Percentiles rank a stretch among this genome's conserved stretches.
Evolutionary conservation across 768 basidiomycete genomes (phyloP).

Genomic region (Mycena leptocephala): DNA sequence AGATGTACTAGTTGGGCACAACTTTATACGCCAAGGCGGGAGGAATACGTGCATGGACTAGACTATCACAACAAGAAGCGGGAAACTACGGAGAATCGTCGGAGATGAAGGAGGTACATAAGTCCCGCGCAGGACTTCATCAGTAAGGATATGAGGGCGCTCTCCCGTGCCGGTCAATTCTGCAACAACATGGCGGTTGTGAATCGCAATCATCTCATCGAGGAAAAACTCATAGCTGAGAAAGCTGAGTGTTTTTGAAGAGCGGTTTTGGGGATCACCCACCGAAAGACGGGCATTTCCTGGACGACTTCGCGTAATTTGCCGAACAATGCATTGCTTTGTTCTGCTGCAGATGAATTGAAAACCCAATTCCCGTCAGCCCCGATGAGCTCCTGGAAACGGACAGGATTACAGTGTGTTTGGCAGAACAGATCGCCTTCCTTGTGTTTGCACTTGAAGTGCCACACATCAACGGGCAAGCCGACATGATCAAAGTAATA

Average conservation of each 20-base stretch:
- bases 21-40: not conserved
- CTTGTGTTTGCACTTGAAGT: conserved; percentile 32
- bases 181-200: conserved; percentile 27
- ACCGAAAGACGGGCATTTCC: conserved; percentile 42
- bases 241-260: not conserved
- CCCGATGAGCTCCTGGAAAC: conserved; percentile 46
- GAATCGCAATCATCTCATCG: conserved; percentile 45
- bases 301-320: conserved; percentile 38
- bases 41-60: not conserved
- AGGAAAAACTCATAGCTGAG: conserved; percentile 44
- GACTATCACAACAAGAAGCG: no score
- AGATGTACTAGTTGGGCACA: not conserved
- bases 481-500: conserved; percentile 14
- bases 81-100: no score
- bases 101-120: not conserved
- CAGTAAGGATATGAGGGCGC: not conserved
- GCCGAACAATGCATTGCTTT: conserved; percentile 45
- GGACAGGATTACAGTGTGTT: conserved; percentile 36
- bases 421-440: conserved; percentile 5
- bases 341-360: conserved; percentile 50
- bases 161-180: not conserved
- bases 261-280: not conserved
- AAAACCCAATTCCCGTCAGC: conserved; percentile 44
- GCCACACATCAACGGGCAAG: conserved; percentile 32
- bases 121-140: not conserved